Evolutionary conservation across 2,329 filamentous ascomycete genomes (phyloP).

Genomic region (Fusarium zealandicum): DNA sequence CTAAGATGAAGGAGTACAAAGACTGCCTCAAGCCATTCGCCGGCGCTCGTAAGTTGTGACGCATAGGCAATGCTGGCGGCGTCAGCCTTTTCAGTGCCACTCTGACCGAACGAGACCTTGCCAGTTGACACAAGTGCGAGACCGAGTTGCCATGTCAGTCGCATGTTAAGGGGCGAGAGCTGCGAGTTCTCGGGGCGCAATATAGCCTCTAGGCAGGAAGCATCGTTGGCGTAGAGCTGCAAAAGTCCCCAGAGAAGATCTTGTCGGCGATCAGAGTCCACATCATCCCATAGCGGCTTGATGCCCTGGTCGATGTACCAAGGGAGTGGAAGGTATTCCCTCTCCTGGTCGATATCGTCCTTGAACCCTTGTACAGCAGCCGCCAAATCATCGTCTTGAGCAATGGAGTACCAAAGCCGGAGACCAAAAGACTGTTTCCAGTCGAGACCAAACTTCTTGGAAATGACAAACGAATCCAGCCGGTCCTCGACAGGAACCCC

Average conservation of each 20-base stretch:
- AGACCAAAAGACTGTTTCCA: constrained; percentile 95
- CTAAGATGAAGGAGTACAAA: constrained; percentile 83
- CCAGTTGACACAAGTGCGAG: constrained; percentile 65
- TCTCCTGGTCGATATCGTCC: constrained; percentile 73
- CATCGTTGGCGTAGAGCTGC: constrained; percentile 74
- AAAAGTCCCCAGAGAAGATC: constrained; percentile 89
- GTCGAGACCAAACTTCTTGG: constrained; percentile 82
- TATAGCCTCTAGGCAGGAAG: constrained; percentile 69
- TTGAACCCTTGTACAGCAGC: constrained; percentile 76
- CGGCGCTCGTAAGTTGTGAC: constrained; percentile 66
- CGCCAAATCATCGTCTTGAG: constrained; percentile 71
- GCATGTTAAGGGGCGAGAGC: constrained; percentile 75
- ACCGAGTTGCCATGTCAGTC: constrained; percentile 85
- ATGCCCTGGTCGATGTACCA: constrained; percentile 71
- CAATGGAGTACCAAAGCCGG: constrained; percentile 85
- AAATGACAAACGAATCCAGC: constrained; percentile 80
- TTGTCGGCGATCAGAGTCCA: constrained; percentile 65
- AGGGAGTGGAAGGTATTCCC: constrained; percentile 75
- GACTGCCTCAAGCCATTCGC: constrained; percentile 72
- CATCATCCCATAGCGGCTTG: constrained; percentile 66
- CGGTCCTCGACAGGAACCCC: constrained; percentile 79
- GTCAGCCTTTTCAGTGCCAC: constrained; percentile 68
- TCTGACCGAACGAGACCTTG: constrained; percentile 59
- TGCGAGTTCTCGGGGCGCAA: constrained; percentile 80
- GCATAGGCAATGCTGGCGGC: constrained; percentile 71